Base-by-base conservation (phyloP, 2,329 filamentous ascomycete genomes). In the Monosporascus sp. region DNA sequence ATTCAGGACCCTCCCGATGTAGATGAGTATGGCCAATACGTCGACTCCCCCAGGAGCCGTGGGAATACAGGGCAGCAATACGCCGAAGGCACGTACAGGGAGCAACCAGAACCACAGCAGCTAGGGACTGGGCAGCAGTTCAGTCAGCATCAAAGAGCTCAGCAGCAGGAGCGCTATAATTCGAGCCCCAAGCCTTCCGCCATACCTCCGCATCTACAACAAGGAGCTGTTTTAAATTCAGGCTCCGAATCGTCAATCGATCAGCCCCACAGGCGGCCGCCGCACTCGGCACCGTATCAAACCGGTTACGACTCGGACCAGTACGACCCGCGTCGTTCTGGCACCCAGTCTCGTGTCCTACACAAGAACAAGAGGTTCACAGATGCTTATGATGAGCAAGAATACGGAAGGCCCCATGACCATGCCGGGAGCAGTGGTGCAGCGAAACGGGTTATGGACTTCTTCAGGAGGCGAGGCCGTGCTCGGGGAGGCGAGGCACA, bases 361-460 rank as follows among this genome's bases (percentile, higher is more conserved):
- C 88, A 94, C 65, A 96, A 96, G 74, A 87, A 86, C 69, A 91
- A 93, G 72, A 85, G 91, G 60, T 96, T 99, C 62, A 86, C 83
- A 1, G 91, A 97, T 64, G 90, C 89, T 2, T 97, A 96, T 68
- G 90, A 96, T 56, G 82, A 85, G 57, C 87, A 90, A 60, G 81
- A 83, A 49, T 80, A 79, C 57, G 77, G 74, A 46, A 78, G 75
- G 58, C 69, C 70, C 37, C 77, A 78, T 50, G 82, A 86, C 50
- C 86, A 91, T 65, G 86, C 86, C 35, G 93, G 93, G 45, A 95
- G 89, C 70, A 93, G 86, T 59, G 90, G 90, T 53, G 89, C 91
- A 3, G 91, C 92, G 15, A 87, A 92, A 69, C 86, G 90, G 67
- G 94, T 99, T 39, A 97, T 99, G 92, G 93, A 99, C 74, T 96